Evolutionary conservation across 352 stramenopile species (phyloP).

Genomic region (Phytophthora cactorum): DNA sequence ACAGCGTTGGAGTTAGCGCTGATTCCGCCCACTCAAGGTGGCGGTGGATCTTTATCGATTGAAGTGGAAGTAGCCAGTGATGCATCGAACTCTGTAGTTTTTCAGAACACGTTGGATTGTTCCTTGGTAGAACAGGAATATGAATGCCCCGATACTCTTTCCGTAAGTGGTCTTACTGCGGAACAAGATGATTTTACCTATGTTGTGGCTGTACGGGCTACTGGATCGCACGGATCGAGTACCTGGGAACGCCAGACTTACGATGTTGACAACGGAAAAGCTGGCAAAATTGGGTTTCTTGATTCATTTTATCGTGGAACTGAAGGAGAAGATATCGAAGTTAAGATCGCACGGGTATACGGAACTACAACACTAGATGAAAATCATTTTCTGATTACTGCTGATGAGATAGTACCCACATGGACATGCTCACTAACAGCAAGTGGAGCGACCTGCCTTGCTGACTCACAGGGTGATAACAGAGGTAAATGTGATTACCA

Average conservation of each 20-base stretch:
- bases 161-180: conserved; percentile 11
- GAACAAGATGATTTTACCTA: conserved; percentile 22
- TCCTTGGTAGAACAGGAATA: not conserved
- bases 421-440: conserved; percentile 17
- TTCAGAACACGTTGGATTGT: conserved; percentile 15
- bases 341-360: conserved; percentile 38
- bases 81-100: not conserved
- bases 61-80: conserved; percentile 19
- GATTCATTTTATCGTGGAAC: conserved; percentile 9
- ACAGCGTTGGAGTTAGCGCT: conserved; percentile 36
- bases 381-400: conserved; percentile 29
- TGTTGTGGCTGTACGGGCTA: conserved; percentile 33
- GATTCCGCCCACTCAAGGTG: conserved; percentile 14
- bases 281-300: conserved; percentile 27
- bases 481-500: conserved; percentile 19
- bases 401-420: not conserved
- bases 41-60: conserved; percentile 18
- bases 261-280: conserved; percentile 25
- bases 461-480: conserved; percentile 17
- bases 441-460: conserved; percentile 21
- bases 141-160: conserved; percentile 32
- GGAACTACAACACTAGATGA: conserved; percentile 25
- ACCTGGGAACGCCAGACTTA: conserved; percentile 36
- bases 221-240: conserved; percentile 38
- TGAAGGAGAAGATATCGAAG: conserved; percentile 23